phyloP scores from a whole-genome alignment of 2,329 filamentous ascomycete genomes.

The Ophiosphaerella korrae region DNA sequence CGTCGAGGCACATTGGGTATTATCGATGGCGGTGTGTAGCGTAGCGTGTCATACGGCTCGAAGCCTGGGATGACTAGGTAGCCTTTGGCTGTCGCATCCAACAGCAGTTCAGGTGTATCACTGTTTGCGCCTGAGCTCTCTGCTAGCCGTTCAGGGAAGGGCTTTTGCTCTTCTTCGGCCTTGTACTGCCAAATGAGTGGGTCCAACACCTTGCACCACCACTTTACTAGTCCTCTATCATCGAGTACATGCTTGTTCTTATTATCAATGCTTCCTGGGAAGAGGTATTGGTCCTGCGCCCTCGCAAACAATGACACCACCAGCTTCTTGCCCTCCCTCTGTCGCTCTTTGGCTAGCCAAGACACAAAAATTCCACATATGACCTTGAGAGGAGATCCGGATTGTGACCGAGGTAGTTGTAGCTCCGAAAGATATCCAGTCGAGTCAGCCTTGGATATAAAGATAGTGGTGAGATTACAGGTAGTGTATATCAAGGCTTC shows the following conservation, averaged over 20 bases:
- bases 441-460: conserved; percentile 96
- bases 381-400: conserved; percentile 73
- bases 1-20: conserved; percentile 47
- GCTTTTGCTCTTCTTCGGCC: conserved; percentile 48
- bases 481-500: conserved; percentile 89
- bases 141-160: conserved; percentile 34
- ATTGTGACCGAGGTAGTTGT: conserved; percentile 53
- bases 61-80: conserved; percentile 89
- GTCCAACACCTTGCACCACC: conserved; percentile 92
- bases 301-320: conserved; percentile 90
- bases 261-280: conserved; percentile 89
- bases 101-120: conserved; percentile 18
- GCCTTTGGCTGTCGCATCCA: conserved; percentile 62
- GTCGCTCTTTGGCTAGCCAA: conserved; percentile 71
- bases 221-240: conserved; percentile 86
- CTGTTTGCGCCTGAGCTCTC: conserved; percentile 31
- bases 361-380: conserved; percentile 77
- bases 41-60: conserved; percentile 78
- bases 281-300: conserved; percentile 91
- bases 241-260: conserved; percentile 86
- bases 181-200: conserved; percentile 66
- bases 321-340: conserved; percentile 68
- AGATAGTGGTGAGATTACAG: conserved; percentile 78
- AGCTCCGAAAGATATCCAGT: conserved; percentile 81
- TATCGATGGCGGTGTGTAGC: conserved; percentile 69